phyloP scores from a whole-genome alignment of 495 filamentous ascomycete genomes.

The Elasticomyces elasticus region DNA sequence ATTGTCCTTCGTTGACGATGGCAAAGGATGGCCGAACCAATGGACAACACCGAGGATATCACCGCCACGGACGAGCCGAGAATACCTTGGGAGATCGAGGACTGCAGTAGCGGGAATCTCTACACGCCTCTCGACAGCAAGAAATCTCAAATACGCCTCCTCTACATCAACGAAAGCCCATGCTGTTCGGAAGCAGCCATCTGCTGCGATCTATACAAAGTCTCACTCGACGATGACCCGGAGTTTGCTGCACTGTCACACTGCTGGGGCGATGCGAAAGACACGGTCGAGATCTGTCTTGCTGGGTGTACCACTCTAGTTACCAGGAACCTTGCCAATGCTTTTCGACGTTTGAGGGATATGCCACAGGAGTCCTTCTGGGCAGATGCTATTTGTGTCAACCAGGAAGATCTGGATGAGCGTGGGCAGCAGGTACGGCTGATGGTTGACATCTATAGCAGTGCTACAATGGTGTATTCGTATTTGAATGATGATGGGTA shows the following conservation, averaged over 20 bases:
- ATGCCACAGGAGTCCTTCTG: neutral
- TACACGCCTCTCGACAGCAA: neutral
- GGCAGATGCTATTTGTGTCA: conserved; percentile 18
- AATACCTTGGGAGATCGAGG: neutral
- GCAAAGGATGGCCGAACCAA: neutral
- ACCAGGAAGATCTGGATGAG: conserved; percentile 18
- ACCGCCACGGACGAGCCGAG: neutral
- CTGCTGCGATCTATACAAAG: neutral
- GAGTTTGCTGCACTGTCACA: neutral
- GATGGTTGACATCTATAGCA: conserved; percentile 15
- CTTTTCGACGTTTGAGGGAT: neutral
- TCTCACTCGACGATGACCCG: neutral
- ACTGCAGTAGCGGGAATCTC: neutral
- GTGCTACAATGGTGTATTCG: neutral
- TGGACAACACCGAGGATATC: neutral
- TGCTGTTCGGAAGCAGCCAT: neutral
- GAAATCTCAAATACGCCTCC: neutral
- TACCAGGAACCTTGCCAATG: neutral
- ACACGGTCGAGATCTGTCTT: neutral
- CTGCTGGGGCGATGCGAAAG: neutral
- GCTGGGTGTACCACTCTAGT: neutral
- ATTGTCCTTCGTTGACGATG: neutral
- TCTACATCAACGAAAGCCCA: neutral
- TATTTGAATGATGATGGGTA: neutral
- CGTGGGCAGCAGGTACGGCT: conserved; percentile 14